phyloP scores from a whole-genome alignment of 1,139 yeast genomes.

The Saccharomyces hybrid region DNA sequence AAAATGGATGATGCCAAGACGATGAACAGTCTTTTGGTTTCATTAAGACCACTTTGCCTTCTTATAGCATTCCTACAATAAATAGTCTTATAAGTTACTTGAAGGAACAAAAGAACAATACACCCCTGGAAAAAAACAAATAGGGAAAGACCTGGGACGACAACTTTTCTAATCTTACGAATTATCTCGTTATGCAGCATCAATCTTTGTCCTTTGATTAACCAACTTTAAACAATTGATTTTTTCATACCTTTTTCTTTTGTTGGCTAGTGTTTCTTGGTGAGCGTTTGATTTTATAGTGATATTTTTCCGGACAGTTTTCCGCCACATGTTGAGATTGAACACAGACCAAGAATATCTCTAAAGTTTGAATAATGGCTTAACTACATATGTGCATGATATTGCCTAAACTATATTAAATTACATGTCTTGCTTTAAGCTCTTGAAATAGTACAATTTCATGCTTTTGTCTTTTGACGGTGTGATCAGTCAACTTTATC shows the following conservation, averaged over 20 bases:
- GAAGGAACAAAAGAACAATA: slow-evolving; percentile 16
- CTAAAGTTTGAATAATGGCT: not conserved
- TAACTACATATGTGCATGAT: not conserved
- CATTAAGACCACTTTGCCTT: slow-evolving; percentile 20
- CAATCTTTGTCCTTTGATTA: not conserved
- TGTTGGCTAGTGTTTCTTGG: not conserved
- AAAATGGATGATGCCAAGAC: slow-evolving; percentile 24
- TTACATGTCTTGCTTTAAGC: no score
- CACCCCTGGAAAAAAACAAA: slow-evolving; percentile 17
- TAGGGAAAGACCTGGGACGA: slow-evolving; percentile 8
- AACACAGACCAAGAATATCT: not conserved
- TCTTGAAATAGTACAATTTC: no score
- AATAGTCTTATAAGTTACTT: slow-evolving; percentile 11
- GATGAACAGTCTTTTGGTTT: slow-evolving; percentile 27
- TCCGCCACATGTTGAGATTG: not conserved
- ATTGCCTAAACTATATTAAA: no score
- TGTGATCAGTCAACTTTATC: slow-evolving; percentile 31
- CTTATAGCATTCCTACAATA: slow-evolving; percentile 11
- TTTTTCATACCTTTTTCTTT: not conserved
- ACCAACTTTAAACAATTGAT: not conserved
- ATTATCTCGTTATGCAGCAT: not conserved
- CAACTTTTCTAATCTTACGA: slow-evolving; percentile 4
- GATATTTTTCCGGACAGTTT: not conserved
- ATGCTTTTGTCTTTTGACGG: no score
- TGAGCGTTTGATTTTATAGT: not conserved